Conservation (phyloP, 352 stramenopile species). For the Elongisporangium prolatum region DNA sequence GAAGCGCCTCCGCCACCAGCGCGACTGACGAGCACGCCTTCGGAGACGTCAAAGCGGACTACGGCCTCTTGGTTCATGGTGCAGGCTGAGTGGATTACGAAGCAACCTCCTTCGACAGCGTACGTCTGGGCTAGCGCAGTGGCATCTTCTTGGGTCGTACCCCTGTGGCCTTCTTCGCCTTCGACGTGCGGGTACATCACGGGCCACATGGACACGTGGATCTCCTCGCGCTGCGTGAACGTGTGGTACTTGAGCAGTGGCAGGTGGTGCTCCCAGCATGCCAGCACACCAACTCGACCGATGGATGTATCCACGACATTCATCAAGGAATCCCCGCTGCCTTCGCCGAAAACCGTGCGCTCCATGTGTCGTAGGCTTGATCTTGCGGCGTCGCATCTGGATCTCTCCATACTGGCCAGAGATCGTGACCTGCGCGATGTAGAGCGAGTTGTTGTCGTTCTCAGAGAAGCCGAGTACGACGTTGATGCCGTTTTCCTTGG, state of each 20-base stretch:
- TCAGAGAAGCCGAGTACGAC: conserved; percentile 23
- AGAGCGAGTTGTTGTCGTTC: conserved; percentile 25
- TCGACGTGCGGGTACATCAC: conserved; percentile 15
- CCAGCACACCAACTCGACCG: conserved; percentile 15
- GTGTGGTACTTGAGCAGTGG: conserved; percentile 23
- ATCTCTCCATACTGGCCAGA: conserved; percentile 13
- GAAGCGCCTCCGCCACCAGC: conserved; percentile 12
- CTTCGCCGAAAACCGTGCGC: conserved; percentile 16
- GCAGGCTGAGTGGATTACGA: conserved; percentile 11
- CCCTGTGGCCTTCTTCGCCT: conserved; percentile 13
- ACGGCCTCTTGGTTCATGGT: conserved; percentile 13
- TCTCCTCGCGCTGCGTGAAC: conserved; percentile 16
- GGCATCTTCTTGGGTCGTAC: conserved; percentile 13
- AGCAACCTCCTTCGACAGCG: conserved; percentile 14
- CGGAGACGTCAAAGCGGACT: conserved; percentile 8
- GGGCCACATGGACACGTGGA: conserved; percentile 17
- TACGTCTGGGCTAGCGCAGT: conserved; percentile 9
- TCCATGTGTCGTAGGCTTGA: conserved; percentile 21
- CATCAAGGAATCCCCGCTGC: conserved; percentile 14
- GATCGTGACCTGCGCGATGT: conserved; percentile 18
- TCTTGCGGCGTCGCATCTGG: conserved; percentile 19
- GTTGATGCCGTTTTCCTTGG: conserved; percentile 15
- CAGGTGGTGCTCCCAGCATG: conserved; percentile 17
- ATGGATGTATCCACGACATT: conserved; percentile 19
- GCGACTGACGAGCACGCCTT: conserved; percentile 3